Conservation (phyloP, 805 yeast species). For the Suhomyces pyralidae region DNA sequence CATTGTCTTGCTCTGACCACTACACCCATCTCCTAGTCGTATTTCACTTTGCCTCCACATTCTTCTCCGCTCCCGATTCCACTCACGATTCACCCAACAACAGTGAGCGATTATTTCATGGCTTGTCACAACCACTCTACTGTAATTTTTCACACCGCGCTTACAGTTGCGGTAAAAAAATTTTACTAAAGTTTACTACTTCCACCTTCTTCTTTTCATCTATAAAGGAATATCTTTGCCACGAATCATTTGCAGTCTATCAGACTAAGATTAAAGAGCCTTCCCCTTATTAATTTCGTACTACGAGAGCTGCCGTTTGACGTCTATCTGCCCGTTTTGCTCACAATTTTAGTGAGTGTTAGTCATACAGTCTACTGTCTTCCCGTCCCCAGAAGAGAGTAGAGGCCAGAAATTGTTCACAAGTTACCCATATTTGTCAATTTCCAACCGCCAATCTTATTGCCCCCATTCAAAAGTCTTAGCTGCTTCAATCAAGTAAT, state of each 20-base stretch:
- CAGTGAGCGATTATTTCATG: not conserved
- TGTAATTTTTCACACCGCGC: not conserved
- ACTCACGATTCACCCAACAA: not conserved
- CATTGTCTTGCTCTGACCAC: not conserved
- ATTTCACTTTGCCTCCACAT: not conserved
- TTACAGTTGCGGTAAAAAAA: not conserved
- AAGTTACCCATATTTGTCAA: not conserved
- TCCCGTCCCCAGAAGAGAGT: conserved; percentile 6
- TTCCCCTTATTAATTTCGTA: conserved; percentile 4
- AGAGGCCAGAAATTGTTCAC: conserved; percentile 1
- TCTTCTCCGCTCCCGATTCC: not conserved
- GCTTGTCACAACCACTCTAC: not conserved
- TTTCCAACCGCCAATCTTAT: not conserved
- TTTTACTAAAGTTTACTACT: not conserved
- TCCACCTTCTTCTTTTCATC: not conserved
- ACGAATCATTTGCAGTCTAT: not conserved
- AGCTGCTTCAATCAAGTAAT: conserved; percentile 10
- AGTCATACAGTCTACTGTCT: conserved; percentile 2
- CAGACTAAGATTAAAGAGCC: conserved; percentile 4
- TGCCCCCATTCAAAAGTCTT: not conserved
- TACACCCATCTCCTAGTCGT: not conserved
- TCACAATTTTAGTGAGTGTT: conserved; percentile 32
- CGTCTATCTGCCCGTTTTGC: conserved; percentile 21
- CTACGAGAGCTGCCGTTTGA: conserved; percentile 48
- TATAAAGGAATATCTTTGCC: not conserved